These are phyloP conservation scores for Eimeria praecox DNA, from an alignment of 169 alveolate species.

Conservation along the genomic window DNA sequence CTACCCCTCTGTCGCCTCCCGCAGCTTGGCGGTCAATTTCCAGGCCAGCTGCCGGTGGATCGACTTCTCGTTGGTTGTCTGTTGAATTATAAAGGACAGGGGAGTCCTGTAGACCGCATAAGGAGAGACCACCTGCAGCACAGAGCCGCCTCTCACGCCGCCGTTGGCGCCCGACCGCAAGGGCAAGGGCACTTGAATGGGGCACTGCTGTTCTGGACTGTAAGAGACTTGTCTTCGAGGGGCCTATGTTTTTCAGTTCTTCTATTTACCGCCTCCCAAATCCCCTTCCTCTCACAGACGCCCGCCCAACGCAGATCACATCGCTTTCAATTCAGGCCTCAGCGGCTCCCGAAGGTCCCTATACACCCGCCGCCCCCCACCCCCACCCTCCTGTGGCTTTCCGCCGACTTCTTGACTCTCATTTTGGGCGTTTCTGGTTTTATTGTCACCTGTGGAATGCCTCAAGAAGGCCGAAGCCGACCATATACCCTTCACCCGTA, in stretches of 20 bases:
- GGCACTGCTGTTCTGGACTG: neutral
- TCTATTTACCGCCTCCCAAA: neutral
- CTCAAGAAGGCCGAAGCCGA: neutral
- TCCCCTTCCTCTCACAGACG: neutral
- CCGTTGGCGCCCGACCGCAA: constrained; percentile 32
- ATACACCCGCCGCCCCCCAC: constrained; percentile 18
- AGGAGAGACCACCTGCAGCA: neutral
- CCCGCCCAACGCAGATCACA: constrained; percentile 4
- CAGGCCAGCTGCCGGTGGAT: neutral
- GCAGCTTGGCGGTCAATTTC: neutral
- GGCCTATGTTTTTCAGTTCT: neutral
- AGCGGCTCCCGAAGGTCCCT: constrained; percentile 20
- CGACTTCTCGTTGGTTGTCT: neutral
- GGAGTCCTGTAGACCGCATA: neutral
- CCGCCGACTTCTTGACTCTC: neutral
- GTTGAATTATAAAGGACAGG: neutral
- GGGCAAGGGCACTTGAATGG: constrained; percentile 22
- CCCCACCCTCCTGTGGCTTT: neutral
- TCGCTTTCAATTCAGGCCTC: neutral
- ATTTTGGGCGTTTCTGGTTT: neutral
- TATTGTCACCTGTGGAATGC: neutral
- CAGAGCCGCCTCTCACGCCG: neutral
- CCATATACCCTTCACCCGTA: neutral
- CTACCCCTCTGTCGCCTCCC: constrained; percentile 4
- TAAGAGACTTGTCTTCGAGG: neutral